Evolutionary conservation across 345 rosid species (phyloP).

Genomic region (Tarenaya hassleriana): DNA sequence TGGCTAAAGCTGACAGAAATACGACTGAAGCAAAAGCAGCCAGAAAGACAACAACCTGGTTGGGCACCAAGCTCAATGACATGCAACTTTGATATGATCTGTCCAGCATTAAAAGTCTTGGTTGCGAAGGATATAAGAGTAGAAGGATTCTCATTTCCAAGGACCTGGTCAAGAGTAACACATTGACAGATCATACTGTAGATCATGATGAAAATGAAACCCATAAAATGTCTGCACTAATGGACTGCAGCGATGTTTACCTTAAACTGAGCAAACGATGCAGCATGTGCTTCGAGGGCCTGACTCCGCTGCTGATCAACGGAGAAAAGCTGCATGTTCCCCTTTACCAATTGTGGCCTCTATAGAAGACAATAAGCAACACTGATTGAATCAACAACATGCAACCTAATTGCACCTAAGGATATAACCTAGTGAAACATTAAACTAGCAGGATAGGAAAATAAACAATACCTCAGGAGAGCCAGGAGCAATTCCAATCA

Average conservation of each 20-base stretch:
- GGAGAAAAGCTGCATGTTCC: slow-evolving; percentile 95
- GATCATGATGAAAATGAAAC: slow-evolving; percentile 15
- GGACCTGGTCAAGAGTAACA: slow-evolving; percentile 41
- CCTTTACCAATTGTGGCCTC: slow-evolving; percentile 92
- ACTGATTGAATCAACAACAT: slow-evolving; percentile 18
- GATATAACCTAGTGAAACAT: slow-evolving; percentile 5
- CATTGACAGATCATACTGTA: slow-evolving; percentile 15
- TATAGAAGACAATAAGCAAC: slow-evolving; percentile 29
- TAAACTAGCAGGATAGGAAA: no score
- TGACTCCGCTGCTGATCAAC: slow-evolving; percentile 98
- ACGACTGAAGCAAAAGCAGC: neutral
- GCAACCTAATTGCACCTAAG: neutral
- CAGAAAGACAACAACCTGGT: slow-evolving; percentile 53
- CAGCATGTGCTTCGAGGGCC: slow-evolving; percentile 99
- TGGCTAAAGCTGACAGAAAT: neutral
- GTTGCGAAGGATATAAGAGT: slow-evolving; percentile 88
- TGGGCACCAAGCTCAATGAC: slow-evolving; percentile 98
- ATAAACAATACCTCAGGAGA: slow-evolving; percentile 87
- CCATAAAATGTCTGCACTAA: slow-evolving; percentile 8
- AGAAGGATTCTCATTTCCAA: slow-evolving; percentile 95
- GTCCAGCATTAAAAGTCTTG: slow-evolving; percentile 86
- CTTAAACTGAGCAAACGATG: slow-evolving; percentile 88
- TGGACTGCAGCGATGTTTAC: slow-evolving; percentile 28
- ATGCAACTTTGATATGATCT: slow-evolving; percentile 86
- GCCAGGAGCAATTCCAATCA: slow-evolving; percentile 99